Evolutionary conservation across 306 rosid genomes (phyloP), one percentile per base, ranked within the genome.

Genomic region (Sechiopsis laciniata): DNA sequence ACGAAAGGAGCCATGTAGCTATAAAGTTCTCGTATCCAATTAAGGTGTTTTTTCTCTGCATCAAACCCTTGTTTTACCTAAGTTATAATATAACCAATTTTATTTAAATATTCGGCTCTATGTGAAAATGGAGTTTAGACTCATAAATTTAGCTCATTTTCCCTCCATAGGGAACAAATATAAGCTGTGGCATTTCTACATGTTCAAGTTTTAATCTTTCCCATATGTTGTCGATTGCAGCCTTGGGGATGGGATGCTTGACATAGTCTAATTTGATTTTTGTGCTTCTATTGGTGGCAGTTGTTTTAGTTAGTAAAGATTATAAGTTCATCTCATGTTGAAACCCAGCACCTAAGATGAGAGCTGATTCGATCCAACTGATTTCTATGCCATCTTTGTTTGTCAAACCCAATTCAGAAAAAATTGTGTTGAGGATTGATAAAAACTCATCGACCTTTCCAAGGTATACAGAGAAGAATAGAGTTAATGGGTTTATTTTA

Each of bases 91-190:
- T 85, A 88, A 80, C 88, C 95, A 32, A 89, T 85, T 54, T 83
- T 86, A 82, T 79, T 89, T 0, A 88, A 62, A 6, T 82, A 78
- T 58, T 89, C 96, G 9, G 83, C 84, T 60, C 96, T 81, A 48
- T 88, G 96, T 21, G 95, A 91, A 40, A 89, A 89, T 0, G 96
- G 92, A 16, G 16, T 71, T 78, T 82, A 0, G 85, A 81, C 61
- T 88, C 92, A 0, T 89, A 68, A 24, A 92, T 82, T 3, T 75
- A 72, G 69, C 82, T 77, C 97, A 85, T 90, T 78, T 22, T 80
- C 64, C 92, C 97, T 0, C 97, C 96, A 55, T 88, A 92, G 0
- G 96, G 97, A 24, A 71, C 84, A 76, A 83, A 84, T 45, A 88
- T 6, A 86, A 76, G 56, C 82, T 82, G 83, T 84, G 58, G 0